A percentile compares a stretch with the other conserved stretches of the same genome.
phyloP scores from a whole-genome alignment of 371 early-diverging fungal species.

The Mucor velutinosus region DNA sequence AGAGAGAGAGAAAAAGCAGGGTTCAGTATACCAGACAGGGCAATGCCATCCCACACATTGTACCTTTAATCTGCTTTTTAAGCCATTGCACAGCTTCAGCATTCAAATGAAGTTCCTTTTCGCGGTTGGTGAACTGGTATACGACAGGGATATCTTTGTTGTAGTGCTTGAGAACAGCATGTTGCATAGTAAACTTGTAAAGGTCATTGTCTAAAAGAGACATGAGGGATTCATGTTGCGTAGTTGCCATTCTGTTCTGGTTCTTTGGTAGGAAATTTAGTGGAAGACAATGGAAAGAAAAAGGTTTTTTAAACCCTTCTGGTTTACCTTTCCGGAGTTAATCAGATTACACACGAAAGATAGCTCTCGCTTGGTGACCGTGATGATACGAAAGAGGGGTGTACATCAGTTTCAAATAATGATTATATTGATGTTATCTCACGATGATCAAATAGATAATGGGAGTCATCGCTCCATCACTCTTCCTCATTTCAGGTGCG shows the following conservation, averaged over 20 bases:
- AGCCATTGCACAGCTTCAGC: conserved; percentile 53
- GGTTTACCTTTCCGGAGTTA: not conserved
- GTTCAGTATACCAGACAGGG: not conserved
- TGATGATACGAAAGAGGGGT: not conserved
- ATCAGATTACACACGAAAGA: not conserved
- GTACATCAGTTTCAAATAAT: not conserved
- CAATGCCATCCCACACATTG: not conserved
- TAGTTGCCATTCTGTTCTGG: not conserved
- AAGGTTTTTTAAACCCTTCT: not conserved
- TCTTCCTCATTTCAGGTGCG: not conserved
- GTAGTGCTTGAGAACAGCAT: conserved; percentile 74
- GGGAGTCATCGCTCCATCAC: not conserved
- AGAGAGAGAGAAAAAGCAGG: not conserved
- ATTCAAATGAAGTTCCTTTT: conserved; percentile 47
- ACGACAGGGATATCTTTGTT: conserved; percentile 63
- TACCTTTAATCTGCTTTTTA: conserved; percentile 48
- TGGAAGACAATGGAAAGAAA: not conserved
- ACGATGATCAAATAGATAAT: not conserved
- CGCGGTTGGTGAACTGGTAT: conserved; percentile 74
- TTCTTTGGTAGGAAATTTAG: not conserved
- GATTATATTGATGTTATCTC: not conserved
- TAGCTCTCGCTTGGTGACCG: not conserved
- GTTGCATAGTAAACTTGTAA: conserved; percentile 85
- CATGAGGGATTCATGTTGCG: conserved; percentile 32
- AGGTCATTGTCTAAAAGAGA: conserved; percentile 77